Conservation (phyloP, 768 basidiomycete genomes). For the Xerocomus brunneocitrinus region DNA sequence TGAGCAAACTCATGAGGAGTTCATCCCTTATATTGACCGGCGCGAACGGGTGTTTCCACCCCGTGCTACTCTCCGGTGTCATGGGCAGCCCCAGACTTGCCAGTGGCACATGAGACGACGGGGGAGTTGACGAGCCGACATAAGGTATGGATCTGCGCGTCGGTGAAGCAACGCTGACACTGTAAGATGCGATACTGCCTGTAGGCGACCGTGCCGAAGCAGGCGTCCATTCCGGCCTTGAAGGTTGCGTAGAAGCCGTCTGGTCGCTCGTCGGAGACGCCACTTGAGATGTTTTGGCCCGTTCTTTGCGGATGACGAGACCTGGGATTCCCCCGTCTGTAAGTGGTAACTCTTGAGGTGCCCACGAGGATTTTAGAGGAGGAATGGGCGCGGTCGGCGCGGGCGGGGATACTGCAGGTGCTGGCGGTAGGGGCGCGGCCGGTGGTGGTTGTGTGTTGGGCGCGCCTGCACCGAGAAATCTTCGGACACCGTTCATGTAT, state of each 20-base stretch:
- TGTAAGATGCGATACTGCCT: constrained; percentile 22
- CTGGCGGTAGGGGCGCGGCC: constrained; percentile 15
- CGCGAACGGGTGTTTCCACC: constrained; percentile 42
- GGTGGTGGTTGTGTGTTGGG: constrained; percentile 31
- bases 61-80: constrained; percentile 33
- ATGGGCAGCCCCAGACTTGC: constrained; percentile 31
- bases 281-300: constrained; percentile 28
- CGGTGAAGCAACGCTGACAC: constrained; percentile 17
- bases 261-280: constrained; percentile 22
- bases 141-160: constrained; percentile 15
- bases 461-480: constrained; percentile 50
- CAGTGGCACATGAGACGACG: constrained; percentile 34
- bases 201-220: constrained; percentile 20
- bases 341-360: constrained; percentile 39
- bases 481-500: constrained; percentile 69
- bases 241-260: constrained; percentile 23
- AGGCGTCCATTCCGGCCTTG: constrained; percentile 20
- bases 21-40: constrained; percentile 68
- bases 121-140: constrained; percentile 35
- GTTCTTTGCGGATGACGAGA: constrained; percentile 52
- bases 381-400: constrained; percentile 20
- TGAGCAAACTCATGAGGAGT: constrained; percentile 81
- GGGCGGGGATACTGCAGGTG: constrained; percentile 22
- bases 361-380: constrained; percentile 39
- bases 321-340: constrained; percentile 27